Evolutionary conservation across 2,329 filamentous ascomycete genomes (phyloP).

Genomic region (Exophiala bonariae): DNA sequence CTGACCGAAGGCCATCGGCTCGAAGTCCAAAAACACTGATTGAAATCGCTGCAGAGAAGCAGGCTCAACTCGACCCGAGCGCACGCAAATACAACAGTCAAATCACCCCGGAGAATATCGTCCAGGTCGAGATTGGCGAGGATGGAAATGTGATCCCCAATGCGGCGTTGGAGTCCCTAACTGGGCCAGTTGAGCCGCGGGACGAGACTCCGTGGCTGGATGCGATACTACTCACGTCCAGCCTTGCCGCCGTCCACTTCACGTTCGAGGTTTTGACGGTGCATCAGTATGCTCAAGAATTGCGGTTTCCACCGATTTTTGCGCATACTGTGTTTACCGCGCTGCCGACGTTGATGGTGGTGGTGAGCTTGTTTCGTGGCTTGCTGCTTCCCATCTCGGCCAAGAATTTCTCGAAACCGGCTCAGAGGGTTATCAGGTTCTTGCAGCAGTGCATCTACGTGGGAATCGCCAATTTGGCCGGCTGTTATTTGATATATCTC

Average conservation of each 20-base stretch:
- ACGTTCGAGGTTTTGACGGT: conserved; percentile 47
- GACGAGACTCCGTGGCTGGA: conserved; percentile 35
- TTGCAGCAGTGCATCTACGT: conserved; percentile 60
- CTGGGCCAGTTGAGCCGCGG: no score
- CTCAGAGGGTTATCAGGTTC: conserved; percentile 5
- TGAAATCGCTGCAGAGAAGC: conserved; percentile 46
- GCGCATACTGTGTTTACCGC: conserved; percentile 38
- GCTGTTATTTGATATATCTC: conserved; percentile 78
- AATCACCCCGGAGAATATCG: conserved; percentile 21
- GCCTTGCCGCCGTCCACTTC: conserved; percentile 45
- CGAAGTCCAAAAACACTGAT: conserved; percentile 40
- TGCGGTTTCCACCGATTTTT: conserved; percentile 24
- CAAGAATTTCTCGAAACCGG: conserved; percentile 1
- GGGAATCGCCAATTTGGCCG: conserved; percentile 58
- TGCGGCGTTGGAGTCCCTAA: background rate
- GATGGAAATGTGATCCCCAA: conserved; percentile 21
- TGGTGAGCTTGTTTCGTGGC: conserved; percentile 47
- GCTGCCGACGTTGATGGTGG: conserved; percentile 43
- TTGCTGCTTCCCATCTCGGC: conserved; percentile 39
- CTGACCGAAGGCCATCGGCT: conserved; percentile 15
- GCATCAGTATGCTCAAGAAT: conserved; percentile 45
- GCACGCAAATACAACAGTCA: conserved; percentile 1
- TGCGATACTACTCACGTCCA: conserved; percentile 43
- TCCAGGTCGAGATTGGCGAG: conserved; percentile 25
- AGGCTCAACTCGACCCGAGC: conserved; percentile 32